Conservation (phyloP, 2,329 filamentous ascomycete genomes). For the Cadophora sp. region DNA sequence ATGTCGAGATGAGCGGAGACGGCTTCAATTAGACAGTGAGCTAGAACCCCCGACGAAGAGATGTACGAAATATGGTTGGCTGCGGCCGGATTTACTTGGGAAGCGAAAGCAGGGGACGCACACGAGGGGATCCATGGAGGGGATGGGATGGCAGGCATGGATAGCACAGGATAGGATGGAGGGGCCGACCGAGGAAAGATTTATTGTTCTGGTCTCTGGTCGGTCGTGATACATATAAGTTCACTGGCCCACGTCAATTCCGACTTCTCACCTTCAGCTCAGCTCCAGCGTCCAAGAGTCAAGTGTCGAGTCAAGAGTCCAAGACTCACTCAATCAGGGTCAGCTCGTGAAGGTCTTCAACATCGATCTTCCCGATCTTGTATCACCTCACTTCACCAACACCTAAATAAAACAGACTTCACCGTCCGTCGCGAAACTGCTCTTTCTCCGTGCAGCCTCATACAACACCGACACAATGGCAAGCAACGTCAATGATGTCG, state of each 20-base stretch:
- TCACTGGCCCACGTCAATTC: neutral
- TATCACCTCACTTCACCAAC: slow-evolving; percentile 2
- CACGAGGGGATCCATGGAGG: neutral
- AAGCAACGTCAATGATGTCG: slow-evolving; percentile 4
- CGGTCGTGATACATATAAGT: neutral
- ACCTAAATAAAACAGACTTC: neutral
- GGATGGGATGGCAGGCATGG: neutral
- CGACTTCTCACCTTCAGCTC: slow-evolving; percentile 1
- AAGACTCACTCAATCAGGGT: neutral
- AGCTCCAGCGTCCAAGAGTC: slow-evolving; percentile 10
- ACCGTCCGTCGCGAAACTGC: neutral
- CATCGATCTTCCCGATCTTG: neutral
- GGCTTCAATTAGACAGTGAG: neutral
- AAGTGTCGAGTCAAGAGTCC: neutral
- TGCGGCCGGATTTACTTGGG: slow-evolving; percentile 7
- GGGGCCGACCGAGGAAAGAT: slow-evolving; percentile 2
- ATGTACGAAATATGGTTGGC: neutral
- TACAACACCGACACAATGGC: slow-evolving; percentile 5
- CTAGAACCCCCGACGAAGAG: neutral
- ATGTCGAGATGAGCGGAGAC: slow-evolving; percentile 6
- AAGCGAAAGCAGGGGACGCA: neutral
- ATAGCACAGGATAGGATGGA: slow-evolving; percentile 2
- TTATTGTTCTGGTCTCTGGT: neutral
- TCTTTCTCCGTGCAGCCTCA: neutral
- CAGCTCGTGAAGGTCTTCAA: slow-evolving; percentile 18